These are phyloP conservation scores for Umbelopsis vinacea DNA, from an alignment of 192 early-diverging fungal species.

Conservation along the genomic window DNA sequence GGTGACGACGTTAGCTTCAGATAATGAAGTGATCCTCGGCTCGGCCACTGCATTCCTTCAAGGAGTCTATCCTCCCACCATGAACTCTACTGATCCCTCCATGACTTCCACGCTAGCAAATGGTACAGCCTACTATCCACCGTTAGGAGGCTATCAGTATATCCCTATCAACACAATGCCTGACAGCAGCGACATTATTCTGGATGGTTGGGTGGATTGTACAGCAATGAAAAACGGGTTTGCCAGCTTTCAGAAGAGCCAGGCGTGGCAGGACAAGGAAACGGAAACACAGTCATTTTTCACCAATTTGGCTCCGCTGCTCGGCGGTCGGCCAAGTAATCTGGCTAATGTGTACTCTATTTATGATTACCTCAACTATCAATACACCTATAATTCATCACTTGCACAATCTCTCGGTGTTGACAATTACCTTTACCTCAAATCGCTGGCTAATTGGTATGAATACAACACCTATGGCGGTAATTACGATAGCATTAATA, in stretches of 20 bases:
- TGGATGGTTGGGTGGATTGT: constrained; percentile 23
- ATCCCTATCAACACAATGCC: not conserved
- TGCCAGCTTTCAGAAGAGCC: not conserved
- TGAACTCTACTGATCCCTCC: constrained; percentile 12
- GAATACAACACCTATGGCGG: constrained; percentile 23
- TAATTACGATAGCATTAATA: constrained; percentile 21
- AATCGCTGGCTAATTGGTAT: constrained; percentile 20
- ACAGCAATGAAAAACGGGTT: constrained; percentile 9
- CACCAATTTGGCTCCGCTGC: not conserved
- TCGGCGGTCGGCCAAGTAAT: constrained; percentile 7
- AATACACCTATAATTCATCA: constrained; percentile 9
- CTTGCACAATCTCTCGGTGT: not conserved
- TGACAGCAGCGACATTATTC: not conserved
- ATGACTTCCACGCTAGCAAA: constrained; percentile 14
- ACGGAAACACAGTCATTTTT: constrained; percentile 6
- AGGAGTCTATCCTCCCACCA: constrained; percentile 3
- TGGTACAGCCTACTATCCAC: constrained; percentile 1
- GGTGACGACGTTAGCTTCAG: not conserved
- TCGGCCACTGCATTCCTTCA: constrained; percentile 20
- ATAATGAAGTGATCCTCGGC: constrained; percentile 14
- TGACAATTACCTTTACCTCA: constrained; percentile 17
- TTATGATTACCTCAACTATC: constrained; percentile 13
- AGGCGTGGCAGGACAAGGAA: not conserved
- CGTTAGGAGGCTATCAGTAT: constrained; percentile 12
- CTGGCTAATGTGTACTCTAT: constrained; percentile 10